These are phyloP conservation scores for Phyllosticta citrichinensis DNA, from an alignment of 2,329 filamentous ascomycete species.

Conservation along the genomic window DNA sequence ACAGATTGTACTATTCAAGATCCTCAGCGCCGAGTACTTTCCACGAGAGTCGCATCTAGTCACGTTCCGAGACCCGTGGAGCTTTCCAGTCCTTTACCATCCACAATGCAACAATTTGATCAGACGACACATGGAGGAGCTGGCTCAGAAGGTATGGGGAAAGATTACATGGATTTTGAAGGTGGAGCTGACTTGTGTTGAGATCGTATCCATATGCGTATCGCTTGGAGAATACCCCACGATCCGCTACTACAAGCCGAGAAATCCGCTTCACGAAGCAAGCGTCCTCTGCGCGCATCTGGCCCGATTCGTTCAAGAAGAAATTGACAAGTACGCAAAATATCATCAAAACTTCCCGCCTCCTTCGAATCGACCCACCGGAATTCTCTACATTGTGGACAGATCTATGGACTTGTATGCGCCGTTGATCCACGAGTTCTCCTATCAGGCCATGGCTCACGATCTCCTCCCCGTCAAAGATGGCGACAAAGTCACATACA, in stretches of 20 bases:
- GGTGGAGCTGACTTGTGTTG: not conserved
- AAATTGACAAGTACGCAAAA: constrained; percentile 80
- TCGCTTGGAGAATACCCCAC: constrained; percentile 88
- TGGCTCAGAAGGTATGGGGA: constrained; percentile 70
- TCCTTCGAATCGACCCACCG: constrained; percentile 64
- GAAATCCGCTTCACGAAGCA: constrained; percentile 70
- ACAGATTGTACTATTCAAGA: constrained; percentile 69
- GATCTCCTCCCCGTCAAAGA: constrained; percentile 85
- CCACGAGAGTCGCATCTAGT: constrained; percentile 85
- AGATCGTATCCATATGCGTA: constrained; percentile 82
- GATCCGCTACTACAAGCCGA: constrained; percentile 81
- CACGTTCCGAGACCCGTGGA: constrained; percentile 90
- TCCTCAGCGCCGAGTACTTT: constrained; percentile 79
- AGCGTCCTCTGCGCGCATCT: constrained; percentile 78
- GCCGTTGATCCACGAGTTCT: constrained; percentile 89
- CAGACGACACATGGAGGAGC: constrained; percentile 66
- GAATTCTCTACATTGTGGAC: constrained; percentile 78
- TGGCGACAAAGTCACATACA: constrained; percentile 77
- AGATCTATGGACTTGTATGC: constrained; percentile 86
- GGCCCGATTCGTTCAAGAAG: constrained; percentile 82
- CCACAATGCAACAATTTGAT: constrained; percentile 80
- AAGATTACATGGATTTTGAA: not conserved
- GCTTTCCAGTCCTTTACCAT: constrained; percentile 87
- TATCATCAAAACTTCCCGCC: constrained; percentile 79
- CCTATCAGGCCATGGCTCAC: constrained; percentile 96